Percentiles rank a stretch among this genome's conserved stretches.
Evolutionary conservation across 2,329 filamentous ascomycete genomes (phyloP).

Genomic region (Phyllosticta citribraziliensis): DNA sequence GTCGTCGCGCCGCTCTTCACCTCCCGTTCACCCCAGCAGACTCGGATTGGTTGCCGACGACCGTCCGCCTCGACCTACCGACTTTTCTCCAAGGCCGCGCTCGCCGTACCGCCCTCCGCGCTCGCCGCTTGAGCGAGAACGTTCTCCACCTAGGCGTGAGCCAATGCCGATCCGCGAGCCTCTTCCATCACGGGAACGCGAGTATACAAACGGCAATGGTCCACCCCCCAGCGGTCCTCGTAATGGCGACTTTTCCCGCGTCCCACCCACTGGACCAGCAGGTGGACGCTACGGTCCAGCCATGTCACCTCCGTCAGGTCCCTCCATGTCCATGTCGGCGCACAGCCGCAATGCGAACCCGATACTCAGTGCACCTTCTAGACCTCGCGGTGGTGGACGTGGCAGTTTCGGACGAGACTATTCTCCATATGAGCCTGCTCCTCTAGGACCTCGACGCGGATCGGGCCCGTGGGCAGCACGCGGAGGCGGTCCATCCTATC

Average conservation of each 20-base stretch:
- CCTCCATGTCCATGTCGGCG: conserved; percentile 23
- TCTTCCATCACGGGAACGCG: conserved; percentile 22
- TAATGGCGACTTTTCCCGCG: conserved; percentile 26
- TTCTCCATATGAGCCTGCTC: conserved; percentile 23
- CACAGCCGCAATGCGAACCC: conserved; percentile 25
- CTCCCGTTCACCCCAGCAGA: conserved; percentile 47
- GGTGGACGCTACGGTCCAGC: conserved; percentile 27
- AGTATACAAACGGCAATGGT: conserved; percentile 17
- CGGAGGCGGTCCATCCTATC: conserved; percentile 17
- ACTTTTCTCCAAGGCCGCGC: conserved; percentile 23
- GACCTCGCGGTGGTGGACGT: conserved; percentile 30
- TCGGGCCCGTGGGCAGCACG: conserved; percentile 23
- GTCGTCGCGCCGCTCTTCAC: conserved; percentile 53
- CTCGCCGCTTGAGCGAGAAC: conserved; percentile 17
- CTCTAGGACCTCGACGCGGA: conserved; percentile 23
- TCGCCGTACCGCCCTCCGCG: conserved; percentile 16
- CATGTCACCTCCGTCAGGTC: conserved; percentile 31
- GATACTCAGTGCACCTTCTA: conserved; percentile 30
- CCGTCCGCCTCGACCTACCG: conserved; percentile 15
- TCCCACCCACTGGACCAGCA: conserved; percentile 30
- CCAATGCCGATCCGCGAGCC: conserved; percentile 19
- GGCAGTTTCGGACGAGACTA: conserved; percentile 28
- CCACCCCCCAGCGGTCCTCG: conserved; percentile 30
- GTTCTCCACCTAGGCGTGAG: not conserved
- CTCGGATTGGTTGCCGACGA: conserved; percentile 28